Conservation (phyloP, 805 yeast species). For the Yarrowia yakushimensis region DNA sequence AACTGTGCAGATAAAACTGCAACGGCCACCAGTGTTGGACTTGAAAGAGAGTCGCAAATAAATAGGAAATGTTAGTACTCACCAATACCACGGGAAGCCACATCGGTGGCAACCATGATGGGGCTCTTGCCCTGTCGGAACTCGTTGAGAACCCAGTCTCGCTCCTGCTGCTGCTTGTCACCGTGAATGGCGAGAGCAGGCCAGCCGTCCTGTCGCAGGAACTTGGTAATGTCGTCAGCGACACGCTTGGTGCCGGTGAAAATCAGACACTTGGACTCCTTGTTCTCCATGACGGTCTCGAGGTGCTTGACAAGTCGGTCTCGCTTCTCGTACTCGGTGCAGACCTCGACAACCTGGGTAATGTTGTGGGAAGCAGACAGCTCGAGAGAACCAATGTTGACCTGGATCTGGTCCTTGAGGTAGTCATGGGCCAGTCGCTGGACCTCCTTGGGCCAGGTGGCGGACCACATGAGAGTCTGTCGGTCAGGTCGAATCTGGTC, state of each 20-base stretch:
- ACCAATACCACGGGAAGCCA: slow-evolving; percentile 99
- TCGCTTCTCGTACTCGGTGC: slow-evolving; percentile 89
- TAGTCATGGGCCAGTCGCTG: slow-evolving; percentile 90
- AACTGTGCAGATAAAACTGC: not conserved
- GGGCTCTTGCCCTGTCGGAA: slow-evolving; percentile 91
- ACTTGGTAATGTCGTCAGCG: slow-evolving; percentile 91
- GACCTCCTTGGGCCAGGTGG: slow-evolving; percentile 99
- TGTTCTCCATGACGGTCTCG: slow-evolving; percentile 66
- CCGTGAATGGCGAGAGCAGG: slow-evolving; percentile 99
- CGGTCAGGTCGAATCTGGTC: slow-evolving; percentile 99
- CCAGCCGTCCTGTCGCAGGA: slow-evolving; percentile 95
- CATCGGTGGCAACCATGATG: slow-evolving; percentile 98
- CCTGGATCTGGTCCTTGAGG: slow-evolving; percentile 90
- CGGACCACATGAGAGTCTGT: slow-evolving; percentile 99
- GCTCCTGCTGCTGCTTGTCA: slow-evolving; percentile 95
- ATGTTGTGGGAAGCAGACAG: slow-evolving; percentile 95
- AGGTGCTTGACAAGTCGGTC: slow-evolving; percentile 82
- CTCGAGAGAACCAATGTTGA: slow-evolving; percentile 92
- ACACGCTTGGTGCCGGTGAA: slow-evolving; percentile 97
- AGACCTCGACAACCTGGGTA: slow-evolving; percentile 88
- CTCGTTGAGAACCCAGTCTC: slow-evolving; percentile 97
- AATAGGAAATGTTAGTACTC: slow-evolving; percentile 47
- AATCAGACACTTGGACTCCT: slow-evolving; percentile 73
- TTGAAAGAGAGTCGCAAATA: not conserved
- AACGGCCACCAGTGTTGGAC: not conserved